Evolutionary conservation across 176 grass and related monocot genomes (phyloP).

Genomic region (Oryza officinalis): DNA sequence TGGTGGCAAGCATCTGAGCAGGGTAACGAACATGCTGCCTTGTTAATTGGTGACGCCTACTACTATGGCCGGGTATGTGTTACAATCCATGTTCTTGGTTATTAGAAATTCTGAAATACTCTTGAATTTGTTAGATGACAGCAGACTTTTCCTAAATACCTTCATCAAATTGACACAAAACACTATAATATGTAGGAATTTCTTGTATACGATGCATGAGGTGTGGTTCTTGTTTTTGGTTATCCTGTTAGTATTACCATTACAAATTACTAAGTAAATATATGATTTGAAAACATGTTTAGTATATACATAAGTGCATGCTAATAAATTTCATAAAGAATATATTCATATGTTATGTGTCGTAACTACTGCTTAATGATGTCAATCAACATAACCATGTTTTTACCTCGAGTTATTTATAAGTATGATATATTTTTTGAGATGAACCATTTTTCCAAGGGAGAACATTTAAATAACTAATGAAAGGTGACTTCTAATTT

Average conservation of each 20-base stretch:
- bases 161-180: slow-evolving; percentile 30
- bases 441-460: slow-evolving; percentile 1
- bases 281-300: neutral
- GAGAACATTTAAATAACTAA: slow-evolving; percentile 22
- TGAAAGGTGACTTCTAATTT: neutral
- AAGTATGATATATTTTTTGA: neutral
- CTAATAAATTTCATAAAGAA: neutral
- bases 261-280: slow-evolving; percentile 11
- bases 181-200: neutral
- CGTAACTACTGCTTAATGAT: neutral
- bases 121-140: neutral
- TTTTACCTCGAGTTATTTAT: slow-evolving; percentile 13
- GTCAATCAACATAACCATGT: slow-evolving; percentile 10
- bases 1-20: slow-evolving; percentile 99
- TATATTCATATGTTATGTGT: neutral
- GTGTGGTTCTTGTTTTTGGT: neutral
- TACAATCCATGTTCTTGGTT: slow-evolving; percentile 26
- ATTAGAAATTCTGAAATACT: slow-evolving; percentile 9
- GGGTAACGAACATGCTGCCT: slow-evolving; percentile 98
- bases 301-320: neutral
- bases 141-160: neutral
- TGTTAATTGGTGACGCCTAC: slow-evolving; percentile 98
- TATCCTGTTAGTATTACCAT: slow-evolving; percentile 8
- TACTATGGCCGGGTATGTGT: slow-evolving; percentile 95
- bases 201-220: slow-evolving; percentile 4